Conservation (phyloP, 257 asterid genomes). For the Handroanthus guayacan region DNA sequence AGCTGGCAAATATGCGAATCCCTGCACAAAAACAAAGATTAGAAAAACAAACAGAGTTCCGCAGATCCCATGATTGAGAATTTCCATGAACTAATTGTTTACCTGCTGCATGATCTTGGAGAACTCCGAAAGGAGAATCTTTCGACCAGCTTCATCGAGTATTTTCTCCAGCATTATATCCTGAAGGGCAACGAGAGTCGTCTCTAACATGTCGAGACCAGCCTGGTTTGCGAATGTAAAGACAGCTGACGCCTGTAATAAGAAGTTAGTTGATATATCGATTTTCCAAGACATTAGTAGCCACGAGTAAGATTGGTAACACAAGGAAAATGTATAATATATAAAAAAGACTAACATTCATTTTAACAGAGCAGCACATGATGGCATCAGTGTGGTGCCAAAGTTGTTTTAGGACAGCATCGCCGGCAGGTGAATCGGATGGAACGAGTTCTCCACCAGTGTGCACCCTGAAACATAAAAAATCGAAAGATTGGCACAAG, state of each 20-base stretch:
- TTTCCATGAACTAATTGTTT: not conserved
- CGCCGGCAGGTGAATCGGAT: conserved; percentile 60
- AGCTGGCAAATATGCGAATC: conserved; percentile 76
- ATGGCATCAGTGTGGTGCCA: conserved; percentile 93
- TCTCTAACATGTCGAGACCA: conserved; percentile 98
- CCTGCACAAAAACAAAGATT: conserved; percentile 49
- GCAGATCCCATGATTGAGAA: not conserved
- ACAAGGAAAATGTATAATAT: not conserved
- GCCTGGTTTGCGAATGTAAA: conserved; percentile 94
- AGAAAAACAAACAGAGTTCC: not conserved
- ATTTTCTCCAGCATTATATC: conserved; percentile 91
- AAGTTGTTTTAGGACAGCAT: conserved; percentile 76
- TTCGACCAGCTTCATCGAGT: conserved; percentile 83
- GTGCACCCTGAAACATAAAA: conserved; percentile 56
- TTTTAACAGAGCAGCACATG: conserved; percentile 91
- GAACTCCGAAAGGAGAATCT: conserved; percentile 78
- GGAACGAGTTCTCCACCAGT: conserved; percentile 80
- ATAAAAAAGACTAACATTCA: conserved; percentile 57
- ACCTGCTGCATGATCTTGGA: conserved; percentile 97
- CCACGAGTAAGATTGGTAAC: not conserved
- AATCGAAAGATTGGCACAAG: too few species aligned
- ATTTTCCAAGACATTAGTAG: not conserved
- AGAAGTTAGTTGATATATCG: not conserved
- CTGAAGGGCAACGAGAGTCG: conserved; percentile 88
- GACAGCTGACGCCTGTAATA: conserved; percentile 78